Evolutionary conservation across 371 early-diverging fungal species (phyloP).

Genomic region (Mortierella sp.): DNA sequence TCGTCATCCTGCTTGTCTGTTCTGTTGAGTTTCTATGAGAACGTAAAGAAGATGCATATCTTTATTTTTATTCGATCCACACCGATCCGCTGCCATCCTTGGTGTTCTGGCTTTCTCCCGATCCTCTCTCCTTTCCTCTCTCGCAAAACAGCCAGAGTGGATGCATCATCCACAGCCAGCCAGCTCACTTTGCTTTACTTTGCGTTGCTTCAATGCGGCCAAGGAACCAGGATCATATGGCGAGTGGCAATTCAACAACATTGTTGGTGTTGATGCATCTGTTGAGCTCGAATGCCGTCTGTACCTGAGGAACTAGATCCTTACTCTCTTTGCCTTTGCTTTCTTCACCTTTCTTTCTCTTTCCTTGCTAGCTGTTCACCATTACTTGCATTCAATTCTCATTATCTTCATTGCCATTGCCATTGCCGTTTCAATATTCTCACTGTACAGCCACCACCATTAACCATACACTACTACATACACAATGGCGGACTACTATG

Average conservation of each 20-base stretch:
- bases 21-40: background rate
- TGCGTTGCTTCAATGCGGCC: background rate
- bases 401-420: background rate
- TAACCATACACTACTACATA: background rate
- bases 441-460: background rate
- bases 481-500: constrained; percentile 50
- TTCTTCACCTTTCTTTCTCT: background rate
- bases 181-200: too few relatives aligned
- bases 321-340: background rate
- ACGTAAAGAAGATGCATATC: too few relatives aligned
- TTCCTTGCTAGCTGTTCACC: background rate
- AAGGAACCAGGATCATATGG: background rate
- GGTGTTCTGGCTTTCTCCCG: constrained; percentile 24
- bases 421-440: background rate
- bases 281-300: background rate
- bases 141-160: background rate
- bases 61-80: background rate
- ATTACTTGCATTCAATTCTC: constrained; percentile 8
- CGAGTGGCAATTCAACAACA: background rate
- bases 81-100: constrained; percentile 29
- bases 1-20: background rate
- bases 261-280: background rate
- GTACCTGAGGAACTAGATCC: background rate
- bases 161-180: background rate
- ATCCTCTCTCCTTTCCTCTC: background rate